Base-by-base conservation (phyloP, 129 eudicot species). In the Artemisia argyi region DNA sequence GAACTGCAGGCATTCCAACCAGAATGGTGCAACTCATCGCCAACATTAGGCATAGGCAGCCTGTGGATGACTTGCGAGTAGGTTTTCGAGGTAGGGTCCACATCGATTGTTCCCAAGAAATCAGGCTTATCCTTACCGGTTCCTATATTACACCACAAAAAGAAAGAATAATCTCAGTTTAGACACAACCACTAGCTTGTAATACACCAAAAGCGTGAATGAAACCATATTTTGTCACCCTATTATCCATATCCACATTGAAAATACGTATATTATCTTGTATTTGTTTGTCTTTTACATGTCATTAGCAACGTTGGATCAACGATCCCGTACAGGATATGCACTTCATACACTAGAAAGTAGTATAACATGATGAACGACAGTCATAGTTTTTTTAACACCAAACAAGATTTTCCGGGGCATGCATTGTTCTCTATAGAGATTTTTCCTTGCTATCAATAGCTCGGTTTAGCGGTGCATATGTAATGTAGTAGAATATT, bases 1-100 rank as follows among this genome's bases (percentile, higher is more conserved):
- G 99, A 95, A 72, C 99, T 95, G 88, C 97, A 95, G 48, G 99
- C 77, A 78, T 95, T 95, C 99, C 97, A 95, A 28, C 99, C 99
- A 63, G 97, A 88, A 76, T 95, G 99, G 69, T 95, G 97, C 20
- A 95, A 83, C 73, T 95, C 97, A 70, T 95, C 97, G 2, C 96
- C 99, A 55, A 84, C 2, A 72, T 95, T 11, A n/a, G 97, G 99
- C 92, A 95, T 87, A 2, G 97, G 88, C 55, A 95, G 85, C 81
- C 99, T 80, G 78, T 95, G 99, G 71, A 95, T 85, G 46, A 95
- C 97, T 78, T 90, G 78, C 28, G 89, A 95, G 72, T 88, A 95
- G 0, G 94, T 86, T 24, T 88, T 77, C 13, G 99, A 95, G 55
- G 73, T 72, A 49, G 97, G 99, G 76, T 95, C 97, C 24, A 86